Conservation (phyloP, 306 rosid genomes). For the Medicago lupulina region DNA sequence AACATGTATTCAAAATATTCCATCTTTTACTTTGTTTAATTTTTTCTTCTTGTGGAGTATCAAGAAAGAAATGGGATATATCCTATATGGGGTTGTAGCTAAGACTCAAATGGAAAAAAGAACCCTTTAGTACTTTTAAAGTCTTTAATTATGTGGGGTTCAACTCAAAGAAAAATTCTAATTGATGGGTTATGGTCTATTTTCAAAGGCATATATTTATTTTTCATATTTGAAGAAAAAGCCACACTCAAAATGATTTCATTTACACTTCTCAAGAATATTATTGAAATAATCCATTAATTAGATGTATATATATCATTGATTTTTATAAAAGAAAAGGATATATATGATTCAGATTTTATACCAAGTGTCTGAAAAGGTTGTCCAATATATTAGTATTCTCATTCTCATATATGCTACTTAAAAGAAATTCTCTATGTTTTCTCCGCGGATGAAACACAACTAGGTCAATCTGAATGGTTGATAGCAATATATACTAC, state of each 20-base stretch:
- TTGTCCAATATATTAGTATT: conserved; percentile 40
- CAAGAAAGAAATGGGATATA: conserved; percentile 51
- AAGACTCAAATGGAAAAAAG: conserved; percentile 55
- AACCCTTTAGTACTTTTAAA: conserved; percentile 50
- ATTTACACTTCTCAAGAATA: conserved; percentile 49
- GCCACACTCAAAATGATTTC: conserved; percentile 49
- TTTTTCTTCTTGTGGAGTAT: conserved; percentile 45
- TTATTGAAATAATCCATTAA: conserved; percentile 55
- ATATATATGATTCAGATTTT: conserved; percentile 64
- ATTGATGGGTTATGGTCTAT: conserved; percentile 52
- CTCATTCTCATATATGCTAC: conserved; percentile 34
- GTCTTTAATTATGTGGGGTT: conserved; percentile 56
- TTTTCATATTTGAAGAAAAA: conserved; percentile 49
- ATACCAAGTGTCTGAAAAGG: conserved; percentile 51
- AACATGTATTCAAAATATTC: conserved; percentile 75
- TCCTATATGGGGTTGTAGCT: conserved; percentile 52
- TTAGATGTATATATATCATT: conserved; percentile 41
- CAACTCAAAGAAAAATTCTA: conserved; percentile 49
- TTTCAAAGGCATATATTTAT: conserved; percentile 50
- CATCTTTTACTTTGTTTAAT: conserved; percentile 56
- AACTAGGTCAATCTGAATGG: conserved; percentile 18
- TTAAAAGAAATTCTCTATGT: conserved; percentile 31
- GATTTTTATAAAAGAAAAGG: conserved; percentile 45
- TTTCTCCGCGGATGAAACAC: conserved; percentile 39
- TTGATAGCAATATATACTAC: conserved; percentile 42